Evolutionary conservation across 345 rosid genomes (phyloP).

Genomic region (Erysimum cheiranthoides): DNA sequence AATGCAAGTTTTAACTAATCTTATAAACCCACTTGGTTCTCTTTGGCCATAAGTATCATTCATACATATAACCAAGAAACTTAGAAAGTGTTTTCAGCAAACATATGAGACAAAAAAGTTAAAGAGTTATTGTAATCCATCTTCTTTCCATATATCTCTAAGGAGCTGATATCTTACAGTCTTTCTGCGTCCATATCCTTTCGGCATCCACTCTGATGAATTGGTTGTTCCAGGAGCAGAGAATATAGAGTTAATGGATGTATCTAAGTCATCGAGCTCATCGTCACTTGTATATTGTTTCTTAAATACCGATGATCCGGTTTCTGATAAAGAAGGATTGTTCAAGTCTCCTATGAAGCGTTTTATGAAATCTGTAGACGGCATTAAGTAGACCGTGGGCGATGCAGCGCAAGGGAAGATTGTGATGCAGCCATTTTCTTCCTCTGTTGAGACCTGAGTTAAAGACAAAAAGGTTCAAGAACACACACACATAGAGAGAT

Average conservation of each 20-base stretch:
- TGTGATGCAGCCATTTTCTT: constrained; percentile 51
- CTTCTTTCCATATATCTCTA: constrained; percentile 71
- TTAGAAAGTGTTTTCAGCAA: neutral
- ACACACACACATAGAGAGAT: constrained; percentile 4
- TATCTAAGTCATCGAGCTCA: constrained; percentile 85
- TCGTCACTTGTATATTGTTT: constrained; percentile 87
- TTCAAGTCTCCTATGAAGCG: constrained; percentile 62
- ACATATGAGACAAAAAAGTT: neutral
- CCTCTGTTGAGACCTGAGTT: constrained; percentile 57
- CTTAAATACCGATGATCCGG: constrained; percentile 60
- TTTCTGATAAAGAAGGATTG: constrained; percentile 54
- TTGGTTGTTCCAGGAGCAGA: constrained; percentile 50
- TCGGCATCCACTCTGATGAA: constrained; percentile 57
- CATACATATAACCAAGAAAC: constrained; percentile 16
- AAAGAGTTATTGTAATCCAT: constrained; percentile 43
- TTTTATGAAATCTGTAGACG: constrained; percentile 57
- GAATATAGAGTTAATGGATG: constrained; percentile 62
- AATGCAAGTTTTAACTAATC: neutral
- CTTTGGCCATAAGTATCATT: constrained; percentile 8
- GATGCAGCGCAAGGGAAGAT: constrained; percentile 68
- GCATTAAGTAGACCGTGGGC: constrained; percentile 66
- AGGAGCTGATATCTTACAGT: constrained; percentile 75
- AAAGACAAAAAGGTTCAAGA: constrained; percentile 7
- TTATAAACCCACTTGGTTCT: neutral
- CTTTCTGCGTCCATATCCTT: constrained; percentile 57